Evolutionary conservation across 1,139 yeast genomes (phyloP).

Genomic region (Lodderomyces jiufengensis): DNA sequence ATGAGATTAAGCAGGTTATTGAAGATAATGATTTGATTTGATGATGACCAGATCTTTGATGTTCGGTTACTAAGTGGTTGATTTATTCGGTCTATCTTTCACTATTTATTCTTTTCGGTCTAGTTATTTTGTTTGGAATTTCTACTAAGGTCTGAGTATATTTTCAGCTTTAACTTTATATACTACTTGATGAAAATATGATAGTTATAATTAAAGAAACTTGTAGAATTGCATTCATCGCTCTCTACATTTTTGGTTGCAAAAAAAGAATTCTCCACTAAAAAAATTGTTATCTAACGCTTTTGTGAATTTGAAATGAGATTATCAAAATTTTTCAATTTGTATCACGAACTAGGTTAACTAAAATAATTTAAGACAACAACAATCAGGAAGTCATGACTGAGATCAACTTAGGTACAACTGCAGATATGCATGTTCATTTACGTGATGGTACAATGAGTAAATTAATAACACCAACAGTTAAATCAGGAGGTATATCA

Average conservation of each 20-base stretch:
- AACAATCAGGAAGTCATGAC: constrained; percentile 7
- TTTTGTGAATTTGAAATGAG: too few species aligned
- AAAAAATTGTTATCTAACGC: too few species aligned
- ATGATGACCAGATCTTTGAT: constrained; percentile 1
- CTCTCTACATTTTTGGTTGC: too few species aligned
- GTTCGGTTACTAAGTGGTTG: not conserved
- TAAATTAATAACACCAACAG: constrained; percentile 86
- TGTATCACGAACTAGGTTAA: too few species aligned
- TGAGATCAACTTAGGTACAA: constrained; percentile 64
- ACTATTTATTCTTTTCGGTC: constrained; percentile 1
- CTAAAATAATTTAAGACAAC: too few species aligned
- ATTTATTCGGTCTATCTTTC: too few species aligned
- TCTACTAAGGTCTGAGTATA: too few species aligned
- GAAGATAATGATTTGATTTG: constrained; percentile 10
- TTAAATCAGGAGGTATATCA: constrained; percentile 84
- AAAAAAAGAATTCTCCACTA: too few species aligned
- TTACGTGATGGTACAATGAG: constrained; percentile 92
- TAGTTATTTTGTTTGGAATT: not conserved
- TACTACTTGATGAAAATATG: too few species aligned
- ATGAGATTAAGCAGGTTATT: constrained; percentile 12
- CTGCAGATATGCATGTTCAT: constrained; percentile 97
- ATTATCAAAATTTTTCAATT: too few species aligned
- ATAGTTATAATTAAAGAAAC: too few species aligned
- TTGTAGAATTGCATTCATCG: too few species aligned
- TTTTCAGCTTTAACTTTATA: not conserved